Evolutionary conservation across 139 green algal species (phyloP).

Genomic region (Chlamydomonas sphaeroides): DNA sequence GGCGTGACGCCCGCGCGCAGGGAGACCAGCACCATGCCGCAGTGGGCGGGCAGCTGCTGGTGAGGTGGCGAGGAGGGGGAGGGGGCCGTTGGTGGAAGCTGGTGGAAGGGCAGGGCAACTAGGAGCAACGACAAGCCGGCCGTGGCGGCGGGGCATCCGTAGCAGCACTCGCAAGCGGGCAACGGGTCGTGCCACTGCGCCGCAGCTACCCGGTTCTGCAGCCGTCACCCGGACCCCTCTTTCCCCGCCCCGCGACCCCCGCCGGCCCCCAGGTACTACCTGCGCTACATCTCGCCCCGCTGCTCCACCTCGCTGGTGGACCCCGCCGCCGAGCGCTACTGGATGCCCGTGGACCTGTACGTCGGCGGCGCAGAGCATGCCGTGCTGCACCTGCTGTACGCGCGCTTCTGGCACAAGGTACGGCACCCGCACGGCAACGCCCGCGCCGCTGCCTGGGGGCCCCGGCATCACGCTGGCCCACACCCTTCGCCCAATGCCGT

Average conservation of each 20-base stretch:
- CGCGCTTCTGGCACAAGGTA: slow-evolving; percentile 98
- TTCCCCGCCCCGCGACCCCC: not conserved
- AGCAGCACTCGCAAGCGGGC: no score
- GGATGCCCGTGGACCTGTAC: slow-evolving; percentile 99
- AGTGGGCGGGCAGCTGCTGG: slow-evolving; percentile 59
- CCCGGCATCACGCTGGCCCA: no score
- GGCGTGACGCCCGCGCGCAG: slow-evolving; percentile 63
- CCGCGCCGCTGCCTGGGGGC: no score
- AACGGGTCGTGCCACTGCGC: no score
- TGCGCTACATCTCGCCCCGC: slow-evolving; percentile 94
- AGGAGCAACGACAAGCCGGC: no score
- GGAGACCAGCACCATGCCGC: slow-evolving; percentile 97
- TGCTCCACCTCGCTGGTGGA: slow-evolving; percentile 83
- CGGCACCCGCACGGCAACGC: not conserved
- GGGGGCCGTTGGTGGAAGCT: no score
- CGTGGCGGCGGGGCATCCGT: no score
- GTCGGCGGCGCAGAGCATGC: slow-evolving; percentile 98
- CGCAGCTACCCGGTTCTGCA: no score
- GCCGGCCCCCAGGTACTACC: slow-evolving; percentile 94
- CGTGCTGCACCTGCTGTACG: slow-evolving; percentile 98
- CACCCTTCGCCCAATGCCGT: no score
- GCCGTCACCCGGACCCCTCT: no score
- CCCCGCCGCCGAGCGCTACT: slow-evolving; percentile 90
- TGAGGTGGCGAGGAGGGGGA: not conserved
- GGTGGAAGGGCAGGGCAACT: no score